Evolutionary conservation across 2,329 filamentous ascomycete genomes (phyloP), one percentile per base, ranked within the genome.

Genomic region (Diaporthe sp.): DNA sequence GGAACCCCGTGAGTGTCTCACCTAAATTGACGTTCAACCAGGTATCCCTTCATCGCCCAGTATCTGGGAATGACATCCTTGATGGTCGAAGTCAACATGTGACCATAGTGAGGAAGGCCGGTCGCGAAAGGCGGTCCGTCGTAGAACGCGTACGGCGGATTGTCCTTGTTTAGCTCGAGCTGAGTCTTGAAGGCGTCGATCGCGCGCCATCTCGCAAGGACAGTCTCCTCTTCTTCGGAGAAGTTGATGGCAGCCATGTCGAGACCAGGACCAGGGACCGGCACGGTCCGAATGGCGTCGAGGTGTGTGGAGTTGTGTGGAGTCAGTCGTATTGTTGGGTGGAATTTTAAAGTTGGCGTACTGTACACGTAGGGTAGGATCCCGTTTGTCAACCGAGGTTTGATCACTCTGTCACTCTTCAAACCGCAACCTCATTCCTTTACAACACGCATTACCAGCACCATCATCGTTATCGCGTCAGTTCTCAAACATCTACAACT

Each of bases 31-130:
- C 96, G 91, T 86, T 97, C 94, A 69, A 98, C 96, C 85, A 97
- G 94, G 82, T 92, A 94, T 22, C 96, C 96, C 82, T 97, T 97
- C 95, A 98, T 98, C 70, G 95, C 95, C 95, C 96, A 98, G 84
- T 98, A 98, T 79, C 96, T 89, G 12, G 96, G 95, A 78, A 98
- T 97, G 75, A 98, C 97, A 83, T 98, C 96, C 85, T 98, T 98
- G 86, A 98, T 98, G 69, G 96, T 98, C 27, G 95, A 97, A 47
- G 96, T 94, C 78, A 97, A 88, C 70, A 97, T 86, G 84, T 97
- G 95, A 75, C 89, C 89, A 75, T 88, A 93, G 78, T 93, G 91
- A 56, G 89, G 89, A n/a, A 91, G 82, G 73, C 89, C 93, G 78
- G 93, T 97, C 81, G 92, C 92, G 81, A 95, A 95, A 6, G 93